A percentile compares a stretch with the other conserved stretches of the same genome.
These are phyloP conservation scores for Diaporthe vaccinii DNA, from an alignment of 2,329 filamentous ascomycete species.

Conservation along the genomic window DNA sequence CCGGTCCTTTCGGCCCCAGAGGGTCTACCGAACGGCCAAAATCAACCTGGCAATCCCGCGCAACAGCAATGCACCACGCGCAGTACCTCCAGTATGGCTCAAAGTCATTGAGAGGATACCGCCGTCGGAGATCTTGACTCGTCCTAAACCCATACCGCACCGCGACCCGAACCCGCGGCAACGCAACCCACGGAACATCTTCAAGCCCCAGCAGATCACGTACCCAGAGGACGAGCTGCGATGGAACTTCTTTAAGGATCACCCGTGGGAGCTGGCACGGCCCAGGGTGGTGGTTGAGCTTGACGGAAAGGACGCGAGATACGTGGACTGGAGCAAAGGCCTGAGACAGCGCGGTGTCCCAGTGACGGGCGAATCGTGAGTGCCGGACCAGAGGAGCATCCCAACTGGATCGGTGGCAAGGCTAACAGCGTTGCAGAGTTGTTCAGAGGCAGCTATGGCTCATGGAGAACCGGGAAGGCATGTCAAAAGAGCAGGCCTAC, in stretches of 20 bases:
- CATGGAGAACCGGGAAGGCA: constrained; percentile 71
- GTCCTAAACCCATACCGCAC: constrained; percentile 65
- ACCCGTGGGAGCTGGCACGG: constrained; percentile 96
- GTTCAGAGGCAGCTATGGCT: constrained; percentile 92
- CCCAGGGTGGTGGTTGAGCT: constrained; percentile 88
- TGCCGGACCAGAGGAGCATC: constrained; percentile 28
- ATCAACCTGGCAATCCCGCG: constrained; percentile 53
- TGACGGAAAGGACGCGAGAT: constrained; percentile 84
- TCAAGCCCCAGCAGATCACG: constrained; percentile 80
- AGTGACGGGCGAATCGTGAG: constrained; percentile 87
- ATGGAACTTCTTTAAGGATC: constrained; percentile 87
- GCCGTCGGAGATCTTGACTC: constrained; percentile 70
- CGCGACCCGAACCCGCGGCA: constrained; percentile 57
- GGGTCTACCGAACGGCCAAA: constrained; percentile 58
- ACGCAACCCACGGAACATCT: constrained; percentile 80
- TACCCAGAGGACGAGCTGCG: constrained; percentile 90
- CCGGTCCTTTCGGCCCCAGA: constrained; percentile 53
- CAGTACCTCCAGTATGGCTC: constrained; percentile 62
- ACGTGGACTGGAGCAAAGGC: constrained; percentile 82
- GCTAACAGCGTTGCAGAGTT: constrained; percentile 70
- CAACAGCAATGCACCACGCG: constrained; percentile 43
- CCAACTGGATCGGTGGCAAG: neutral
- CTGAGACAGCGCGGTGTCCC: constrained; percentile 81
- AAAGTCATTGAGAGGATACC: constrained; percentile 65
- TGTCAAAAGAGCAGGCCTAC: constrained; percentile 80